These are phyloP conservation scores for Talaromyces thailandensis DNA, from an alignment of 495 filamentous ascomycete genomes.

Conservation along the genomic window DNA sequence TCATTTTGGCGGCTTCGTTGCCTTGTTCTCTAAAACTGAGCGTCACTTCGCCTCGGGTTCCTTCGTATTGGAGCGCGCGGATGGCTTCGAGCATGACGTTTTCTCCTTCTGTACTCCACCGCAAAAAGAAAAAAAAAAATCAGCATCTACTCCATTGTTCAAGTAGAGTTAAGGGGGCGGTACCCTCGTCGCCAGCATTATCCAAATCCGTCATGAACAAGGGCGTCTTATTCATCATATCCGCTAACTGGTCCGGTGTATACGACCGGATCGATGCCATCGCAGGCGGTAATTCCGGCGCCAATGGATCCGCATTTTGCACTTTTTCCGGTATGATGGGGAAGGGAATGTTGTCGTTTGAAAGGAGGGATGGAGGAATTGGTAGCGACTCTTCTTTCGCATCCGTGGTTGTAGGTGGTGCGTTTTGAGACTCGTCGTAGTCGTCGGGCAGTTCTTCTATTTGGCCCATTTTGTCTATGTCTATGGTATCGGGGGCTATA, in stretches of 20 bases:
- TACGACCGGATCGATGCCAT: constrained; percentile 51
- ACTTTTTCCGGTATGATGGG: constrained; percentile 33
- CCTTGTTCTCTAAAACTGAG: constrained; percentile 77
- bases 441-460: constrained; percentile 45
- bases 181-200: constrained; percentile 48
- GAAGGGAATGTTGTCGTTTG: constrained; percentile 31
- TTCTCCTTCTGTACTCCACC: constrained; percentile 35
- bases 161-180: constrained; percentile 1
- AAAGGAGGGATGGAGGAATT: constrained; percentile 13
- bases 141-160: not conserved
- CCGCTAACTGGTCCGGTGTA: constrained; percentile 60
- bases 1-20: constrained; percentile 72
- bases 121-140: not conserved
- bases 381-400: not conserved
- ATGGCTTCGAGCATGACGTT: constrained; percentile 79
- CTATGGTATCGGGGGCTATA: no score
- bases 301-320: constrained; percentile 19
- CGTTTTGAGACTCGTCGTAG: constrained; percentile 32
- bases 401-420: constrained; percentile 19
- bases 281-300: constrained; percentile 43
- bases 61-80: constrained; percentile 85
- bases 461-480: constrained; percentile 12
- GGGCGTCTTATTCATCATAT: constrained; percentile 71
- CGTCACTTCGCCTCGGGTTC: constrained; percentile 72
- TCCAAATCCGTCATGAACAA: constrained; percentile 93